These are phyloP conservation scores for Lepidium africanum DNA, from an alignment of 345 rosid genomes.

Conservation along the genomic window DNA sequence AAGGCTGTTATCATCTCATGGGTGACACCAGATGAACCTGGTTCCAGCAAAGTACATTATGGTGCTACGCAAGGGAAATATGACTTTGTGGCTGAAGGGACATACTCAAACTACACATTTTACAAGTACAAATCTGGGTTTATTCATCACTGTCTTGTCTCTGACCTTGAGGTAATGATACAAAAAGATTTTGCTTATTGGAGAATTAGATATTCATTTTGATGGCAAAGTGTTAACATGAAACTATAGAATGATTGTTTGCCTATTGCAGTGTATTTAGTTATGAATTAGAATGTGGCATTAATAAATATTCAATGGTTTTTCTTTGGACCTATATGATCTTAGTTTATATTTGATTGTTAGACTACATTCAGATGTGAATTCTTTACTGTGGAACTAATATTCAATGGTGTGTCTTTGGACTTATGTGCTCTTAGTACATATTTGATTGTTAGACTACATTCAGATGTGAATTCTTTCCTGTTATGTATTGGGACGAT, in stretches of 20 bases:
- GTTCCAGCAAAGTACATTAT: conserved; percentile 48
- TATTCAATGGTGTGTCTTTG: not conserved
- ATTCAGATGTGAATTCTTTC: not conserved
- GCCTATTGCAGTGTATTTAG: not conserved
- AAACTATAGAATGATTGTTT: not conserved
- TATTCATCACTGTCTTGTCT: conserved; percentile 71
- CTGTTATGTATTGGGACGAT: not conserved
- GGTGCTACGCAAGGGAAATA: conserved; percentile 42
- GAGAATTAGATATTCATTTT: not conserved
- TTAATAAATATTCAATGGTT: not conserved
- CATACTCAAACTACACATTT: conserved; percentile 56
- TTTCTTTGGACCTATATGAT: not conserved
- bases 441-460: not conserved
- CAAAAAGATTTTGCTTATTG: not conserved
- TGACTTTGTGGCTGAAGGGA: conserved; percentile 58
- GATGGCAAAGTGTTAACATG: not conserved
- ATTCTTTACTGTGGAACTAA: not conserved
- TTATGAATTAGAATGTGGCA: not conserved
- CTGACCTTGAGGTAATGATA: conserved; percentile 67
- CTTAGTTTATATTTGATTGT: not conserved
- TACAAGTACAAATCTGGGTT: conserved; percentile 75
- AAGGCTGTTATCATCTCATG: conserved; percentile 83
- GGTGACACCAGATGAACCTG: conserved; percentile 75
- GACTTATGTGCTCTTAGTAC: not conserved
- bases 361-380: not conserved